A percentile compares a stretch with the other conserved stretches of the same genome.
Conservation (phyloP, 495 filamentous ascomycete genomes). For the Trichoderma orchidacearum region DNA sequence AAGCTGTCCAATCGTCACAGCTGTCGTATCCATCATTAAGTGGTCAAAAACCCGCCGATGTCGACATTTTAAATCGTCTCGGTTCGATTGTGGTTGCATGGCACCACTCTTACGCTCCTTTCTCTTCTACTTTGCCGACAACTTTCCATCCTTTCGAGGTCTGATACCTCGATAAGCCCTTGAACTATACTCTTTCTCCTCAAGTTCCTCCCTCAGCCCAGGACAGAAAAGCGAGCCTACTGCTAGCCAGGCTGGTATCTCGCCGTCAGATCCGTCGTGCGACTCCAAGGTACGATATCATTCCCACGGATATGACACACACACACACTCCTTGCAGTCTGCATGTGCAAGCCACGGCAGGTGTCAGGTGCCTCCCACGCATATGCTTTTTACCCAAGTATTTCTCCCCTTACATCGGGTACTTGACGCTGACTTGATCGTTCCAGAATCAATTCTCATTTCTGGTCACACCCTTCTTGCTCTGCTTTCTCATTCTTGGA, state of each 20-base stretch:
- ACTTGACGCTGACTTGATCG: too few species aligned
- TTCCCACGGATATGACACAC: not conserved
- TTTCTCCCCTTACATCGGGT: not conserved
- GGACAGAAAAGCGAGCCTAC: not conserved
- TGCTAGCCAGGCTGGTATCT: not conserved
- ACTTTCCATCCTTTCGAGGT: too few species aligned
- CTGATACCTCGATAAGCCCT: too few species aligned
- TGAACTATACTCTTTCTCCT: too few species aligned
- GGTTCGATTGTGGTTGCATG: not conserved
- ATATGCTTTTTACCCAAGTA: not conserved
- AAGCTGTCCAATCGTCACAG: too few species aligned
- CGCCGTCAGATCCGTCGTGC: not conserved
- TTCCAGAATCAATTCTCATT: too few species aligned
- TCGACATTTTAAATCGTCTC: not conserved
- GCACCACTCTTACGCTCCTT: not conserved
- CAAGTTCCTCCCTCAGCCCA: not conserved
- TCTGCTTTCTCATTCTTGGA: too few species aligned
- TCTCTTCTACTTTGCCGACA: not conserved
- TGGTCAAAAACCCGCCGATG: not conserved
- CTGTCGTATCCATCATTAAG: too few species aligned
- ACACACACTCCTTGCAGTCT: not conserved
- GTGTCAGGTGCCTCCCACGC: not conserved
- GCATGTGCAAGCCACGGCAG: not conserved
- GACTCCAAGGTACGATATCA: not conserved
- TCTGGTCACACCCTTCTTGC: too few species aligned